Base-by-base conservation (phyloP, 768 basidiomycete genomes). In the Lactifluus hygrophoroides region DNA sequence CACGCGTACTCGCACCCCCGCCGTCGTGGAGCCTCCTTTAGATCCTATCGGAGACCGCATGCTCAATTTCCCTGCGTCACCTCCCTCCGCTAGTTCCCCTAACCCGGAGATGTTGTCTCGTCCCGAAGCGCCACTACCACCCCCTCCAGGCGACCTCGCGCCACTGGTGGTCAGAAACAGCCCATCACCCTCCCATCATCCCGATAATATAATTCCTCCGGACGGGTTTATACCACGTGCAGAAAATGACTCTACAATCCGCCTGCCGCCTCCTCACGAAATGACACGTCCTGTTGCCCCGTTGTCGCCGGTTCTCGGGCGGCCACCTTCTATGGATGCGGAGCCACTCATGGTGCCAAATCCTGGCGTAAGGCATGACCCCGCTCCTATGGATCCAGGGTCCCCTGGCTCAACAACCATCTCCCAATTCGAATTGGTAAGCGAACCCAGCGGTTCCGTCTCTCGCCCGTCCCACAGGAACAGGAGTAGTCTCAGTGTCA, bases 371-470 rank as follows among this genome's bases (percentile, higher is more conserved):
- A 56, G 61, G n/a, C 56, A 21, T 23, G 61, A 58, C 25, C 8
- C 14, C 40, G 42, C 28, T 38, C 56, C 60, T 11, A 17, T 32
- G 37, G 60, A 54, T 27, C 61, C 60, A 35, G 61, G 44, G 38
- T 64, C 64, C 23, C 61, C 57, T 5, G 61, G 51, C 21, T 64
- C 64, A 30, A 64, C 64, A 5, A 64, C 61, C 28, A 64, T 64
- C 42, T 64, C 64, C 8, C 61, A 64, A 30, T 64, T 64, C 19
- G 64, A 64, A 34, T 21, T 64, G 3, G 64, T 64, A 9, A 64
- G 61, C 40, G 57, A 64, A 4, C 64, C 64, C 14, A 53, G 46
- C 37, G 51, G 42, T 10, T 38, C 64, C 30, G 13, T 35, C 23
- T 50, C 43, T 28, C 61, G 61, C 23, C 57, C 42, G 14, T 64